Conservation (phyloP, 768 basidiomycete genomes). For the Amyloporia xantha region DNA sequence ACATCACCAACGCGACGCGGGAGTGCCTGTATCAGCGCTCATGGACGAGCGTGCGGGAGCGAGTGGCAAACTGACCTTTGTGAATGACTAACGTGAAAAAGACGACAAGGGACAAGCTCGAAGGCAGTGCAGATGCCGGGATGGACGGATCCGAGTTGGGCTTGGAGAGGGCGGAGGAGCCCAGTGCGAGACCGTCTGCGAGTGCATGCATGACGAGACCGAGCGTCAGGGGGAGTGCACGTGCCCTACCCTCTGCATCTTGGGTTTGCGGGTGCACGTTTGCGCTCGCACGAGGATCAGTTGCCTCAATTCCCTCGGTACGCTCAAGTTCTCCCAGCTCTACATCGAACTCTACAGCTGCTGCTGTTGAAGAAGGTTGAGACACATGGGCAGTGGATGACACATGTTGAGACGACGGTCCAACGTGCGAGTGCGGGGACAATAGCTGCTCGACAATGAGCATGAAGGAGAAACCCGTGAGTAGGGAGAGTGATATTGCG, state of each 20-base stretch:
- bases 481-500: constrained; percentile 54
- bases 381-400: constrained; percentile 21
- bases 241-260: constrained; percentile 24
- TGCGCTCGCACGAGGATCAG: constrained; percentile 10
- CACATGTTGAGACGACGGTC: constrained; percentile 8
- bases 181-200: constrained; percentile 89
- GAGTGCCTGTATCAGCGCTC: background rate
- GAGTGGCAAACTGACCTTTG: too few relatives aligned
- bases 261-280: constrained; percentile 4
- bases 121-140: constrained; percentile 7
- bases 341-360: constrained; percentile 51
- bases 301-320: constrained; percentile 26
- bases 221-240: constrained; percentile 69
- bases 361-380: constrained; percentile 13
- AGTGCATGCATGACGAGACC: constrained; percentile 85
- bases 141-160: constrained; percentile 22
- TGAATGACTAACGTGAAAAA: constrained; percentile 90
- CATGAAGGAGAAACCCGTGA: constrained; percentile 58
- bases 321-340: constrained; percentile 54
- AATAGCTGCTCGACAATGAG: constrained; percentile 62
- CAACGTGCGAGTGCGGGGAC: constrained; percentile 41
- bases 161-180: constrained; percentile 55
- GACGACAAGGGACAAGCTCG: constrained; percentile 67
- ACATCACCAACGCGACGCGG: too few relatives aligned
- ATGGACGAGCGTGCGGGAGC: too few relatives aligned